Conservation (phyloP, 192 early-diverging fungal species). For the Funneliformis mosseae region DNA sequence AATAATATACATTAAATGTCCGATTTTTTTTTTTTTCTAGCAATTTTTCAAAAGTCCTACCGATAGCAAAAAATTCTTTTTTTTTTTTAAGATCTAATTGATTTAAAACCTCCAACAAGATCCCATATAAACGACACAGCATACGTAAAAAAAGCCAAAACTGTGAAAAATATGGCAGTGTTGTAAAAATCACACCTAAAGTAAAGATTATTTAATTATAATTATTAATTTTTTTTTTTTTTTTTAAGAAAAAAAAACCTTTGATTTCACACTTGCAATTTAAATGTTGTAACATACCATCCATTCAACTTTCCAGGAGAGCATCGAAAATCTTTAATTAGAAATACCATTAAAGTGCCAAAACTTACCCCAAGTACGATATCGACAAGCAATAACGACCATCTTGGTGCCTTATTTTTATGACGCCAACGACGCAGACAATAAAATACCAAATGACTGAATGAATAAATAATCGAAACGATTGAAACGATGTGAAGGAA, state of each 20-base stretch:
- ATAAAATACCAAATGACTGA: neutral
- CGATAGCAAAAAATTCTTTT: too few relatives aligned
- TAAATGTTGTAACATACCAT: slow-evolving; percentile 7
- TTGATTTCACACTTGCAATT: neutral
- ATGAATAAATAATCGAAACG: neutral
- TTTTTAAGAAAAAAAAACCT: neutral
- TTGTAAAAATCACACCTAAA: slow-evolving; percentile 27
- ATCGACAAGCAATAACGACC: neutral
- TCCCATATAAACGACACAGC: neutral
- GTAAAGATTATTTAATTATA: neutral
- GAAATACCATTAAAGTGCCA: slow-evolving; percentile 11
- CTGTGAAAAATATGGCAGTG: neutral
- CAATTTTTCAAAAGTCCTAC: too few relatives aligned
- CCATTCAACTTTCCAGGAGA: neutral
- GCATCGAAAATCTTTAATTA: neutral
- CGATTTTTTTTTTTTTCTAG: too few relatives aligned
- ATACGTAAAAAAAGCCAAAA: neutral
- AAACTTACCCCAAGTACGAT: neutral
- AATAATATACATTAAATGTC: too few relatives aligned
- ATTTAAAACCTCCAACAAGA: neutral
- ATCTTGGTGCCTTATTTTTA: neutral
- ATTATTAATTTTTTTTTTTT: neutral
- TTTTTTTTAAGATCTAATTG: too few relatives aligned
- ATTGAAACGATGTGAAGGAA: slow-evolving; percentile 1
- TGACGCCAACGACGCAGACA: neutral